phyloP scores from a whole-genome alignment of 2,329 filamentous ascomycete genomes.

The Aspergillus clavatus region DNA sequence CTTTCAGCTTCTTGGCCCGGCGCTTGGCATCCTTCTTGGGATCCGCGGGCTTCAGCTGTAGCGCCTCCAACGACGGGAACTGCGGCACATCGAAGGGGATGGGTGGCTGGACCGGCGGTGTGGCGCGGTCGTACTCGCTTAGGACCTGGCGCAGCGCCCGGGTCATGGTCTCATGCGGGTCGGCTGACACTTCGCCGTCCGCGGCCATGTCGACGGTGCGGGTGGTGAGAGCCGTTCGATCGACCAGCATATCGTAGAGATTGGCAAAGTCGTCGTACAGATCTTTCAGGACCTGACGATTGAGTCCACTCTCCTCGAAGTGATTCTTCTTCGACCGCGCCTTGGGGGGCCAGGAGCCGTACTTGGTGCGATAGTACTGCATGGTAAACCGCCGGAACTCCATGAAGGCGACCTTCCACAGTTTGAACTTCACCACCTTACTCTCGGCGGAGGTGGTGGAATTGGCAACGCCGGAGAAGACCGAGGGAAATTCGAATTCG shows the following conservation, averaged over 20 bases:
- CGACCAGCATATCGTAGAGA: slow-evolving; percentile 83
- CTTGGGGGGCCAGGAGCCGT: slow-evolving; percentile 84
- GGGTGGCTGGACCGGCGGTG: slow-evolving; percentile 82
- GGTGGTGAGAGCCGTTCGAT: slow-evolving; percentile 72
- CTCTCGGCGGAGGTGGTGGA: slow-evolving; percentile 74
- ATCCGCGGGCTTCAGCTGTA: slow-evolving; percentile 61
- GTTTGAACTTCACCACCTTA: slow-evolving; percentile 74
- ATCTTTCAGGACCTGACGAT: slow-evolving; percentile 73
- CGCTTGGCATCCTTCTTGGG: slow-evolving; percentile 71
- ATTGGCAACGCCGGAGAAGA: slow-evolving; percentile 83
- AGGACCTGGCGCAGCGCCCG: slow-evolving; percentile 73
- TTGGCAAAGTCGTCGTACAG: slow-evolving; percentile 82
- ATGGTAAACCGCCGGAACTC: slow-evolving; percentile 70
- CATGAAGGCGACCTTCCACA: slow-evolving; percentile 71
- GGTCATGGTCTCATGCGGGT: slow-evolving; percentile 54
- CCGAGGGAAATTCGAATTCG: slow-evolving; percentile 83
- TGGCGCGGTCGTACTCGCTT: slow-evolving; percentile 82
- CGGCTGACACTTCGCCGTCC: slow-evolving; percentile 46
- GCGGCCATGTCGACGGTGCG: slow-evolving; percentile 66
- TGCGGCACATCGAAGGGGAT: slow-evolving; percentile 85
- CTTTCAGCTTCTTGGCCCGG: slow-evolving; percentile 66
- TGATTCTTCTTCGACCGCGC: slow-evolving; percentile 87
- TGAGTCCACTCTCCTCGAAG: slow-evolving; percentile 79
- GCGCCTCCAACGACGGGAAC: slow-evolving; percentile 63
- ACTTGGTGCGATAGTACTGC: slow-evolving; percentile 62